A percentile compares a stretch with the other conserved stretches of the same genome.
These are phyloP conservation scores for Exophiala bonariae DNA, from an alignment of 2,329 filamentous ascomycete genomes.

Conservation along the genomic window DNA sequence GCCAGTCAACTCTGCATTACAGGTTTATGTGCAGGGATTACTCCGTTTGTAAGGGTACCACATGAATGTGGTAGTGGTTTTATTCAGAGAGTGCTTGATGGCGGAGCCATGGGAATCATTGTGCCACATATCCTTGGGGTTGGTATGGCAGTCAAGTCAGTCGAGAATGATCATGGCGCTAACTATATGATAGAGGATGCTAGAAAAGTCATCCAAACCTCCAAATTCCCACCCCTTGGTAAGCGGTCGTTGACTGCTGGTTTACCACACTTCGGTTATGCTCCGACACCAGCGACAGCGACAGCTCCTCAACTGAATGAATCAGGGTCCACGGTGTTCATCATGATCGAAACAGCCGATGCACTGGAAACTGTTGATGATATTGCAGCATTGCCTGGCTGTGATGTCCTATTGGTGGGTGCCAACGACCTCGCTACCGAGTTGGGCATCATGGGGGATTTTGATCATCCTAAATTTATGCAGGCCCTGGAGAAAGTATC, in stretches of 20 bases:
- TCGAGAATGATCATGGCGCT: too few relatives aligned
- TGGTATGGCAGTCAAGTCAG: background rate
- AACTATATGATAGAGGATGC: too few relatives aligned
- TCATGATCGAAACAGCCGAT: conserved; percentile 10
- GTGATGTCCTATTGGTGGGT: conserved; percentile 7
- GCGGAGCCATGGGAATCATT: conserved; percentile 10
- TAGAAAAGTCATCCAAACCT: background rate
- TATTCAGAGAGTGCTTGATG: conserved; percentile 10
- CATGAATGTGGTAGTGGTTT: conserved; percentile 33
- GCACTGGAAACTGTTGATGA: conserved; percentile 6
- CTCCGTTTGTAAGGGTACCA: conserved; percentile 11
- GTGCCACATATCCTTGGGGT: conserved; percentile 7
- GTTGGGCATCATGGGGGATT: conserved; percentile 6
- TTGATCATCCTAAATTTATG: conserved; percentile 2
- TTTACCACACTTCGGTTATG: conserved; percentile 1
- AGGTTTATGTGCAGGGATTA: conserved; percentile 27
- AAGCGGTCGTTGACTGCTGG: background rate
- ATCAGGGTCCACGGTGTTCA: conserved; percentile 1
- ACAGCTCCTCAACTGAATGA: background rate
- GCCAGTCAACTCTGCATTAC: conserved; percentile 32
- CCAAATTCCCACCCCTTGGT: conserved; percentile 7
- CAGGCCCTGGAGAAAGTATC: conserved; percentile 3
- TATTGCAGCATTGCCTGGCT: conserved; percentile 9
- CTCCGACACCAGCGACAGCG: background rate
- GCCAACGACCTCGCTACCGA: conserved; percentile 7